Conservation (phyloP, 345 rosid genomes). For the Clausena lansium region DNA sequence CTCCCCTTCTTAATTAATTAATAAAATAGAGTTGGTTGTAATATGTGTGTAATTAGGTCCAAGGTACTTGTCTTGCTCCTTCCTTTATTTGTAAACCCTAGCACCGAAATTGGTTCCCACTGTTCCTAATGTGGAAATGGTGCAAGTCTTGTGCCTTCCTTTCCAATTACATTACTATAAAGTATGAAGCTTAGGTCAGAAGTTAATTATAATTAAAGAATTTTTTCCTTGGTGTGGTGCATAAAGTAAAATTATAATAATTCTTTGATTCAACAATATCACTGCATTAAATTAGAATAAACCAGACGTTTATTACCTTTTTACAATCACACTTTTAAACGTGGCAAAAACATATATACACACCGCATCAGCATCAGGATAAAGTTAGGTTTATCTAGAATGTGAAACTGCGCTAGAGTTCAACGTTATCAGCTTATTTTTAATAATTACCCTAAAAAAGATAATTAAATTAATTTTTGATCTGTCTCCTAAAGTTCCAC, state of each 20-base stretch:
- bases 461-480: neutral
- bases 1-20: too few relatives aligned
- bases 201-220: neutral
- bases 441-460: neutral
- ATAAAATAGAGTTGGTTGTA: neutral
- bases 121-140: neutral
- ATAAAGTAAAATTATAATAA: neutral
- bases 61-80: neutral
- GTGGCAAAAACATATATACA: neutral
- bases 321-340: neutral
- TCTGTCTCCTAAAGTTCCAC: constrained; percentile 9
- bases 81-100: neutral
- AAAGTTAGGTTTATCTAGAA: constrained; percentile 14
- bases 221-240: neutral
- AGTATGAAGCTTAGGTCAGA: constrained; percentile 1
- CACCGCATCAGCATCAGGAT: neutral
- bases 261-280: neutral
- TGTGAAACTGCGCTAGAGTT: neutral
- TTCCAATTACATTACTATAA: neutral
- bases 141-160: neutral
- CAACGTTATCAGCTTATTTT: neutral
- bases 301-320: neutral
- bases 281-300: neutral
- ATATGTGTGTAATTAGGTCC: neutral
- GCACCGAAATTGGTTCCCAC: neutral